Evolutionary conservation across 148 eudicot genomes (phyloP).

Genomic region (Dysphania ambrosioides): DNA sequence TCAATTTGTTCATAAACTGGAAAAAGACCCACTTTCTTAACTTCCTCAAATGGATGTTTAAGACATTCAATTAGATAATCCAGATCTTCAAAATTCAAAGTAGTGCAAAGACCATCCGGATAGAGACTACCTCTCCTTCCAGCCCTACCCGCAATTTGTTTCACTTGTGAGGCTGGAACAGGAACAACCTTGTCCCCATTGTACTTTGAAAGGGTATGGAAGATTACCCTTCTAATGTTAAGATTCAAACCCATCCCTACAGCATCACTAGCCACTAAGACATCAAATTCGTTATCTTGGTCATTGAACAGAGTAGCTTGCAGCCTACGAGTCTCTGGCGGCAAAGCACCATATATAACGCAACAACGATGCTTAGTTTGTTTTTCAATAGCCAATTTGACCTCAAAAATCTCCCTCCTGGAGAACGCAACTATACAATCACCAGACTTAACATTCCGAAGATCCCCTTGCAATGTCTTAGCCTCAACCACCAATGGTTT

Average conservation of each 20-base stretch:
- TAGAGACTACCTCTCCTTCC: conserved; percentile 94
- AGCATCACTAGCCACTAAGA: conserved; percentile 99
- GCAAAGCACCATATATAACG: conserved; percentile 95
- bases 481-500: conserved; percentile 95
- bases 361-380: conserved; percentile 86
- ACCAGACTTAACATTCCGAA: conserved; percentile 76
- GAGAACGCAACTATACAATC: conserved; percentile 98
- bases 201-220: conserved; percentile 74
- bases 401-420: conserved; percentile 97
- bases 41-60: conserved; percentile 72
- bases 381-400: conserved; percentile 84
- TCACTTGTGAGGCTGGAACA: conserved; percentile 89
- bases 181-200: conserved; percentile 83
- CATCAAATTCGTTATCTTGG: conserved; percentile 71
- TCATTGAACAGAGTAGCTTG: conserved; percentile 87
- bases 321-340: conserved; percentile 93
- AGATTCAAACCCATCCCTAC: conserved; percentile 99
- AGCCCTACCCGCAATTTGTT: conserved; percentile 97
- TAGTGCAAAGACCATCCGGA: conserved; percentile 89
- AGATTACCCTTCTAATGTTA: conserved; percentile 77
- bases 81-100: conserved; percentile 71
- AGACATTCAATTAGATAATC: conserved; percentile 84
- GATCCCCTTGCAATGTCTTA: conserved; percentile 81
- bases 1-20: conserved; percentile 93
- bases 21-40: conserved; percentile 83